Percentiles rank a stretch among this genome's conserved stretches.
Conservation (phyloP, 495 filamentous ascomycete genomes). For the Neurospora sp. region DNA sequence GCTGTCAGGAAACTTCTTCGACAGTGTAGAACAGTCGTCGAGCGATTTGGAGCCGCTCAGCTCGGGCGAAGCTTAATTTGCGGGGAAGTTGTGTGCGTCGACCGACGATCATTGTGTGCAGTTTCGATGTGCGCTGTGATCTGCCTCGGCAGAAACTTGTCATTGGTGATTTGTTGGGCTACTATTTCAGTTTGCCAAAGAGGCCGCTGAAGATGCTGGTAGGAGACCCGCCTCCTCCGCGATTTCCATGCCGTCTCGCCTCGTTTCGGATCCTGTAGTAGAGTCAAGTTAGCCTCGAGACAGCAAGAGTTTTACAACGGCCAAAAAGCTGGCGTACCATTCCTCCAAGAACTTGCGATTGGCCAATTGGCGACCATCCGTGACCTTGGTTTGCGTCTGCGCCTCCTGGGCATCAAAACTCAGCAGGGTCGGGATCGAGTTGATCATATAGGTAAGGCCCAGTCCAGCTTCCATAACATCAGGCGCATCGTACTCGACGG, state of each 20-base stretch:
- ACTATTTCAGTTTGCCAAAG: slow-evolving; percentile 27
- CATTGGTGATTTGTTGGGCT: not conserved
- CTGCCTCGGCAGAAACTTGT: not conserved
- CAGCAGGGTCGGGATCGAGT: slow-evolving; percentile 55
- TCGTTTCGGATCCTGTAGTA: slow-evolving; percentile 46
- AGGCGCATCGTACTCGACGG: slow-evolving; percentile 54
- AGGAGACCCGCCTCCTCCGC: slow-evolving; percentile 33
- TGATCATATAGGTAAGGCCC: slow-evolving; percentile 50
- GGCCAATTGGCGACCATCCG: slow-evolving; percentile 41
- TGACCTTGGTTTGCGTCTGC: slow-evolving; percentile 43
- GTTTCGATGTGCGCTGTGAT: not conserved
- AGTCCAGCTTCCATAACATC: slow-evolving; percentile 45
- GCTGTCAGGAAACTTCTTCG: no score
- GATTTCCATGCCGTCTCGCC: slow-evolving; percentile 36
- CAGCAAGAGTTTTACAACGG: not conserved
- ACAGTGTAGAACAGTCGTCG: not conserved
- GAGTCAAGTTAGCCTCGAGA: not conserved
- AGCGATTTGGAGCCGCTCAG: not conserved
- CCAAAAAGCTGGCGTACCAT: slow-evolving; percentile 15
- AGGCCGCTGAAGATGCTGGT: slow-evolving; percentile 29
- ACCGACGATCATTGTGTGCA: not conserved
- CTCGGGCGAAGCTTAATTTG: not conserved
- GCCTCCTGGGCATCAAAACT: slow-evolving; percentile 54
- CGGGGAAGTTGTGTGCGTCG: not conserved
- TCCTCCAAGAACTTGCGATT: slow-evolving; percentile 44